Percentiles rank a stretch among this genome's conserved stretches.
Evolutionary conservation across 1,284 basidiomycete genomes (phyloP).

Genomic region (Trametes sp.): DNA sequence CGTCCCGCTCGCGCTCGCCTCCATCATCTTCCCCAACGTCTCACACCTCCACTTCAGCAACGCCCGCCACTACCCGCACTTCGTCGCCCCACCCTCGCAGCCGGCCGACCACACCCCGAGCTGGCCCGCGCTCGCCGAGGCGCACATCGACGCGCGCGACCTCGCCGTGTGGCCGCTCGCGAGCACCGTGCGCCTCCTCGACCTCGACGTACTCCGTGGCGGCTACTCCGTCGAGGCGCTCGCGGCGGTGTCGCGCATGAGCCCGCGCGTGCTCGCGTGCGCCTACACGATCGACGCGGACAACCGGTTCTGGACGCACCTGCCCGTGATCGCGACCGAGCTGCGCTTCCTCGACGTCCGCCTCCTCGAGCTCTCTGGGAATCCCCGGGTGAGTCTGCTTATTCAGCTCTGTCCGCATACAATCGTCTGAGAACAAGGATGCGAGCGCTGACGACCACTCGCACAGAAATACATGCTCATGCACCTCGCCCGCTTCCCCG

Average conservation of each 20-base stretch:
- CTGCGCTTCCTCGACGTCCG: slow-evolving; percentile 23
- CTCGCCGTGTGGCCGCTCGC: slow-evolving; percentile 21
- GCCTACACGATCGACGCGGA: slow-evolving; percentile 20
- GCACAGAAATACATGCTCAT: slow-evolving; percentile 18
- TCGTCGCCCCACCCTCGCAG: not conserved
- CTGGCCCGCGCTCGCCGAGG: slow-evolving; percentile 19
- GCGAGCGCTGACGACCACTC: not conserved
- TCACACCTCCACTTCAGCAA: slow-evolving; percentile 11
- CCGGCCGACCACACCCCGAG: not conserved
- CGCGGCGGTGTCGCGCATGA: slow-evolving; percentile 11
- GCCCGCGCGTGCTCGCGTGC: slow-evolving; percentile 18
- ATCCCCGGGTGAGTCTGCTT: slow-evolving; percentile 19
- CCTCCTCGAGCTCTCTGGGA: slow-evolving; percentile 16
- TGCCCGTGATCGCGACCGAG: slow-evolving; percentile 14
- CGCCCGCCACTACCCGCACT: slow-evolving; percentile 14
- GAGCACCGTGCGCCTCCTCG: slow-evolving; percentile 20
- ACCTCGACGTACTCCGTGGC: slow-evolving; percentile 19
- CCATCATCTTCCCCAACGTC: slow-evolving; percentile 17
- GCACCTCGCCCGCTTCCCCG: slow-evolving; percentile 16
- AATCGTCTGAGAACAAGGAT: not conserved
- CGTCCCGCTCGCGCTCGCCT: slow-evolving; percentile 14
- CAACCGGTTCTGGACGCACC: slow-evolving; percentile 21
- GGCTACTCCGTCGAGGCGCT: slow-evolving; percentile 16
- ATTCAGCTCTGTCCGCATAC: not conserved
- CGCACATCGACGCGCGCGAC: slow-evolving; percentile 23